A percentile compares a stretch with the other conserved stretches of the same genome.
These are phyloP conservation scores for Pseudogymnoascus sp. DNA, from an alignment of 2,329 filamentous ascomycete species.

Conservation along the genomic window DNA sequence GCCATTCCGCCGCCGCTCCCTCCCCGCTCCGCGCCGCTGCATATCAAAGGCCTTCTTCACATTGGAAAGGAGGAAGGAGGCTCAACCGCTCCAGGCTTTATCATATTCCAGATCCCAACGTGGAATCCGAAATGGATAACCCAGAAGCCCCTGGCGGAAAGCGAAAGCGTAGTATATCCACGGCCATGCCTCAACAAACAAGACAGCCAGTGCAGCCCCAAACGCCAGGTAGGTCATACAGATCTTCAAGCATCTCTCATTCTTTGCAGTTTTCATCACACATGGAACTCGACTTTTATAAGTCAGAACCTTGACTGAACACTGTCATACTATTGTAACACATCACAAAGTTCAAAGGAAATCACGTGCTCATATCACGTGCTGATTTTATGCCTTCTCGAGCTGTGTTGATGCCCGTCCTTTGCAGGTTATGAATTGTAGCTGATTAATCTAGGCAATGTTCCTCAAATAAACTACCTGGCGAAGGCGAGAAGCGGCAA, in stretches of 20 bases:
- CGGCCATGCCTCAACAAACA: conserved; percentile 2
- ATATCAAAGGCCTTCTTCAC: neutral
- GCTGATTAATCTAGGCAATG: conserved; percentile 19
- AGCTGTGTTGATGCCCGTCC: neutral
- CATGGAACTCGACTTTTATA: neutral
- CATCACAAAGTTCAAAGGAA: neutral
- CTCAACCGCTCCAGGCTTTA: neutral
- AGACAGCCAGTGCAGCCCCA: neutral
- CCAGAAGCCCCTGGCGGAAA: neutral
- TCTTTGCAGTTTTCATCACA: neutral
- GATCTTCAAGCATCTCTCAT: neutral
- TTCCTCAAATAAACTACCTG: conserved; percentile 45
- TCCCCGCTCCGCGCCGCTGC: conserved; percentile 7
- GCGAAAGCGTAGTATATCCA: conserved; percentile 6
- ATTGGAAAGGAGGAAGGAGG: neutral
- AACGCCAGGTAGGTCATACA: neutral
- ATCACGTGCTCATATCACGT: neutral
- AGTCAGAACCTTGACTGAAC: neutral
- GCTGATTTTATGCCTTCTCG: neutral
- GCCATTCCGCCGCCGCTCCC: neutral
- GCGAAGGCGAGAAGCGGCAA: conserved; percentile 36
- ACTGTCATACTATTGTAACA: neutral
- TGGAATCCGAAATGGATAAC: neutral
- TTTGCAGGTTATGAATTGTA: neutral
- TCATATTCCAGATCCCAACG: neutral